Conservation (phyloP, 768 basidiomycete genomes). For the Lactarius quietus region DNA sequence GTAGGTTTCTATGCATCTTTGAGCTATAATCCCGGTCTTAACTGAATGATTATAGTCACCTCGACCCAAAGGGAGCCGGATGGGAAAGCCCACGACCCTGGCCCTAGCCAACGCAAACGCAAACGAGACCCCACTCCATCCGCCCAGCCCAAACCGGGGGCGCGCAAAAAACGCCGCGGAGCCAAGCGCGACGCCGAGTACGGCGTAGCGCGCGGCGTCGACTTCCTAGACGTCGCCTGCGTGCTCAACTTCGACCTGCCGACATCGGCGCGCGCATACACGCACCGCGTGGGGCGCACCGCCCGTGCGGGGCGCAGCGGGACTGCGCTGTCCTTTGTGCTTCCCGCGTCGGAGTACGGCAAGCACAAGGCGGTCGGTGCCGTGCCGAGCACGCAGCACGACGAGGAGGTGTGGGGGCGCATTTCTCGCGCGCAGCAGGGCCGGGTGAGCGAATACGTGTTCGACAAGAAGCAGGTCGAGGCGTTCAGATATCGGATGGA, state of each 20-base stretch:
- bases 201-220: constrained; percentile 92
- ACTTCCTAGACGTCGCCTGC: constrained; percentile 95
- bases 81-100: constrained; percentile 1
- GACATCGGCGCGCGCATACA: constrained; percentile 79
- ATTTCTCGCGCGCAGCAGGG: constrained; percentile 75
- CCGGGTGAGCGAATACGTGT: constrained; percentile 82
- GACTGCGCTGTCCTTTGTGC: constrained; percentile 86
- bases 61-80: constrained; percentile 47
- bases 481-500: constrained; percentile 98
- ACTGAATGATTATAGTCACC: constrained; percentile 41
- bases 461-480: constrained; percentile 95
- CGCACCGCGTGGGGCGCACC: constrained; percentile 93
- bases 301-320: constrained; percentile 94
- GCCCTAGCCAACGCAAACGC: constrained; percentile 45
- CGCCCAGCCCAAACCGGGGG: constrained; percentile 36
- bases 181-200: constrained; percentile 67
- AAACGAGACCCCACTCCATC: constrained; percentile 48
- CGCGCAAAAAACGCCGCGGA: constrained; percentile 46
- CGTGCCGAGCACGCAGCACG: constrained; percentile 64
- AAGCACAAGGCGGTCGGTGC: constrained; percentile 70
- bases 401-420: constrained; percentile 71
- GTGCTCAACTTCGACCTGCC: constrained; percentile 99
- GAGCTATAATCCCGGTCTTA: neutral
- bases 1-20: constrained; percentile 30
- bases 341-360: constrained; percentile 64